Evolutionary conservation across 2,329 filamentous ascomycete genomes (phyloP), one percentile per base, ranked within the genome.

Genomic region (Coleophoma cylindrospora): DNA sequence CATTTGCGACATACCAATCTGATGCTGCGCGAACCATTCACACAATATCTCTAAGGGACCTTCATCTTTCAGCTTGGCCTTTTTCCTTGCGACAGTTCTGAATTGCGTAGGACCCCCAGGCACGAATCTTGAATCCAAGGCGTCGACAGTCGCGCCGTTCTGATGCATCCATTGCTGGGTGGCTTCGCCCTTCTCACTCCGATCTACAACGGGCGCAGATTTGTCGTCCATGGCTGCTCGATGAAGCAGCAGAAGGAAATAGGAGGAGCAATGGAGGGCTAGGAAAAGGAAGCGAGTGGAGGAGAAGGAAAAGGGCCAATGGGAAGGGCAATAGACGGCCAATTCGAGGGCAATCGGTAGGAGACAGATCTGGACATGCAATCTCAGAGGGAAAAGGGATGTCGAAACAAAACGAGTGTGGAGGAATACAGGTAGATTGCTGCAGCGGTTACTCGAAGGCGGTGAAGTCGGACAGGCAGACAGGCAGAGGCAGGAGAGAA

Each of bases 21-120:
- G 88, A 67, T 92, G 89, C 63, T 87, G 75, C 58, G 89, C 81
- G 65, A 91, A 79, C 82, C 86, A 89, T 63, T 77, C 74, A 54
- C 81, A 78, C 43, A 87, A 68, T 53, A 77, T 76, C 62, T 78
- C 82, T 60, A 80, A 71, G 38, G 81, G 73, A 49, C 81, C 75
- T 57, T 86, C 79, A 47, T 82, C 80, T 67, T 83, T 83, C 64
- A 74, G 73, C 71, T 79, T 84, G 55, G 77, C 68, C 57, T 80
- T 77, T 58, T 78, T 74, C 47, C 50, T 57, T 34, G 55, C 40
- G 38, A 51, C 49, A 38, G 55, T 51, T 48, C 54, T 52, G 21
- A 52, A 53, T 27, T 45, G 47, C 17, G 43, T 41, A n/a, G 47
- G 47, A 6, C 34, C 17, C 11, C 33, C 48, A 43, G 40, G 40